Percentiles rank a stretch among this genome's conserved stretches.
phyloP scores from a whole-genome alignment of 83 land plant species.

The Thuja plicata region DNA sequence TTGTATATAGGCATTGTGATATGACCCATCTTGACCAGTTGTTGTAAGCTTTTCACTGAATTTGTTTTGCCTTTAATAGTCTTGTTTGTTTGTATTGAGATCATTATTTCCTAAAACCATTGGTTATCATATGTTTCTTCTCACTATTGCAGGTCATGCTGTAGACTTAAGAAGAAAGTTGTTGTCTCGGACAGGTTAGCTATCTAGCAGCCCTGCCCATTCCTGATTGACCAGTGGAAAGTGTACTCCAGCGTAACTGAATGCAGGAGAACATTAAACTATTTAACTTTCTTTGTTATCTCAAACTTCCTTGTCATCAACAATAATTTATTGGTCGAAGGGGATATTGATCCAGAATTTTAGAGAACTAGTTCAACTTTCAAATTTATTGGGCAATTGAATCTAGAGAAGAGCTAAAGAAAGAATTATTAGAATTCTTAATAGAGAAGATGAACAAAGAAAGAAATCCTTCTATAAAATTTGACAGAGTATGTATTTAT shows the following conservation, averaged over 20 bases:
- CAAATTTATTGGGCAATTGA: background rate
- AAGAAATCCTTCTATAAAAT: background rate
- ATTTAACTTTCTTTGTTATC: background rate
- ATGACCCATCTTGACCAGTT: slow-evolving; percentile 69
- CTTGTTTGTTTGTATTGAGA: background rate
- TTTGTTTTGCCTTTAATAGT: background rate
- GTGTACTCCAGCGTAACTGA: background rate
- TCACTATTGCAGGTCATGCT: slow-evolving; percentile 56
- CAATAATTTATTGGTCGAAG: background rate
- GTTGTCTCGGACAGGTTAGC: slow-evolving; percentile 95
- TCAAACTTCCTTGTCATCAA: background rate
- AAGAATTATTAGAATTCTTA: background rate
- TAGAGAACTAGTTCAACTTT: background rate
- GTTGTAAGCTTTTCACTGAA: slow-evolving; percentile 54
- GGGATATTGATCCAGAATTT: background rate
- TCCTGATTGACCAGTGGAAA: background rate
- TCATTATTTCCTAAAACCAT: background rate
- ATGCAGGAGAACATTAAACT: background rate
- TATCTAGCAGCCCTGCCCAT: background rate
- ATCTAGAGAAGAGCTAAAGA: background rate
- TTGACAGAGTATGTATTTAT: background rate
- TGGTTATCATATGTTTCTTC: background rate
- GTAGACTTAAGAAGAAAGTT: slow-evolving; percentile 77
- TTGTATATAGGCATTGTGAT: slow-evolving; percentile 85
- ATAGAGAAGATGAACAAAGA: background rate